Base-by-base conservation (phyloP, 257 asterid species). In the Coffea canephora region DNA sequence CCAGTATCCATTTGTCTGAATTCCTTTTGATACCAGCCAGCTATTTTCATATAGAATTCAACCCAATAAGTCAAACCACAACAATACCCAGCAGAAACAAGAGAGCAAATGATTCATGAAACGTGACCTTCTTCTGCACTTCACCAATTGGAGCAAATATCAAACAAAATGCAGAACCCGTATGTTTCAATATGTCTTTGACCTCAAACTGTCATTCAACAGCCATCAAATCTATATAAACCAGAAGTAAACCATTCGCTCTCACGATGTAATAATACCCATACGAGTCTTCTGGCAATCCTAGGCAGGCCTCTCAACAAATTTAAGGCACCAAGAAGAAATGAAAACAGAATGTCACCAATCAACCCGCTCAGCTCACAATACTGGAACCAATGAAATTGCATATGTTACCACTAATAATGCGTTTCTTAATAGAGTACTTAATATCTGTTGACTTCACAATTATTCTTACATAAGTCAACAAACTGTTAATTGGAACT, bases 21-120 rank as follows among this genome's bases (percentile, higher is more conserved):
- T 39, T 48, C 76, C 79, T 68, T 48, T 45, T 18, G 14, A 49
- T 71, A 69, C 77, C 76, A 65, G 78, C 80, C 52, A 70, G 45
- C 43, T 49, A 50, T 18, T 69, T 75, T 57, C 72, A 75, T 55
- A 70, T 55, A 46, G 80, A 62, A n/a, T 74, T 65, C 76, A 76
- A 77, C 3, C 76, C 69, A 80, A 76, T 74, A 73, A 71, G 41
- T 72, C 79, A 66, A 23, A 57, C 68, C 25, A 14, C 76, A 82
- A 67, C 61, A 82, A 55, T 41, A 73, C 21, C 82, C 80, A 74
- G 69, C 77, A 54, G 50, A 76, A 77, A 77, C 73, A 65, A 64
- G 67, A 50, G 36, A 69, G 5, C 52, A 77, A 77, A 27, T 64
- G 34, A 64, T 18, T 19, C 43, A 27, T 70, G 55, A 27, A 34